Evolutionary conservation across 2,329 filamentous ascomycete genomes (phyloP), one percentile per base, ranked within the genome.

Genomic region (Amesomyces nigricolor): DNA sequence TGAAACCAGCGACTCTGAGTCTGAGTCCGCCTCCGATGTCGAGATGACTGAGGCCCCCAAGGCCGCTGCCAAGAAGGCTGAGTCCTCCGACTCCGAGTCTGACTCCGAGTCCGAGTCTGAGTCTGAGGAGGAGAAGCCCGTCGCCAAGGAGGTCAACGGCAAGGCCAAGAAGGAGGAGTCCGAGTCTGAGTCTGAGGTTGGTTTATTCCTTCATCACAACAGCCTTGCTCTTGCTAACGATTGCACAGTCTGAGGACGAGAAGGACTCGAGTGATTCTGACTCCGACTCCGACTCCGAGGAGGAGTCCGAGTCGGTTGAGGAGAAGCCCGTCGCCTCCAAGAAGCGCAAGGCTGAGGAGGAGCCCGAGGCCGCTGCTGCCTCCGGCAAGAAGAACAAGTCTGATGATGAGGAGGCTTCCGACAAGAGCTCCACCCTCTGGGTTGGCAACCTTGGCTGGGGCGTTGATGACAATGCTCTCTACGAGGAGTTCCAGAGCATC

Each of bases 371-470:
- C 14, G 39, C 53, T n/a, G 71, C 74, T 51, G 72, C 79, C 37
- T 73, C 75, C 14, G 68, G 78, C 58, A 89, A 89, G 81, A 88
- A 88, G 78, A 73, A 75, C 68, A 88, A 87, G 79, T 79, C 78
- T 37, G 80, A 84, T 75, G 58, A 38, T 75, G 58, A 38, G 44
- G 78, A 83, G 53, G 72, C 68, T 42, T 71, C 68, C 50, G 76
- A 70, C 57, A 71, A 78, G 56, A 71, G 76, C 66, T 76, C 77
- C 63, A 95, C 91, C 66, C 84, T 96, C 52, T 96, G 95, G 72
- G 84, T 91, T 62, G 91, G 91, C 64, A 92, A 90, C 78, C 79
- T 96, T 61, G 90, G 88, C 73, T 96, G 91, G 91, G 89, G 86
- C 69, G 78, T 96, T 51, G 89, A 95, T 65, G 91, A 96, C 72